A percentile compares a stretch with the other conserved stretches of the same genome.
phyloP scores from a whole-genome alignment of 2,329 filamentous ascomycete species.

The Hypocreales sp. region DNA sequence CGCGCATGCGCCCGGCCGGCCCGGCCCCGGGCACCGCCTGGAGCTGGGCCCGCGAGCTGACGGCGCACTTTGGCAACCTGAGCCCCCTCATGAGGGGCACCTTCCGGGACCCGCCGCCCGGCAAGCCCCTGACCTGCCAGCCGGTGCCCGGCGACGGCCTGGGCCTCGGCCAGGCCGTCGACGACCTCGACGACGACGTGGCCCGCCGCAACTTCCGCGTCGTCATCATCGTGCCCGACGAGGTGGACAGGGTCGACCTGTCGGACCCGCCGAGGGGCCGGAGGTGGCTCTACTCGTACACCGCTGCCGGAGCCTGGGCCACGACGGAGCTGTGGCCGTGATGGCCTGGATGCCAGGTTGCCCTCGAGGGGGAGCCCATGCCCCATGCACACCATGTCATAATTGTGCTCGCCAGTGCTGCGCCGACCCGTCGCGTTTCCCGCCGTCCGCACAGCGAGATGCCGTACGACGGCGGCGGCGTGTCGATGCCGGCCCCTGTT shows the following conservation, averaged over 20 bases:
- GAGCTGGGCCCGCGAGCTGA: slow-evolving; percentile 69
- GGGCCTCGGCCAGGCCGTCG: slow-evolving; percentile 47
- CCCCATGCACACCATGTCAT: too few species aligned
- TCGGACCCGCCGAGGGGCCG: slow-evolving; percentile 46
- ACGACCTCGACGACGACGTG: slow-evolving; percentile 52
- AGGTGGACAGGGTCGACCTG: slow-evolving; percentile 62
- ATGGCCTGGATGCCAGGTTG: slow-evolving; percentile 1
- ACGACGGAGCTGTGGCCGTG: slow-evolving; percentile 56
- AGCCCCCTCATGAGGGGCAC: slow-evolving; percentile 64
- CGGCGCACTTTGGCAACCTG: slow-evolving; percentile 80
- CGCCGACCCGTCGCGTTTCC: too few species aligned
- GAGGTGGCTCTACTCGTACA: slow-evolving; percentile 44
- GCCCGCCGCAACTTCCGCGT: slow-evolving; percentile 68
- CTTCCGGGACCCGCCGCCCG: slow-evolving; percentile 59
- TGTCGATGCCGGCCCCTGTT: too few species aligned
- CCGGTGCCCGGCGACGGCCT: slow-evolving; percentile 19
- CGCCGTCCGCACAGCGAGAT: too few species aligned
- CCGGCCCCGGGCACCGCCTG: slow-evolving; percentile 33
- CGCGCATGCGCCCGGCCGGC: slow-evolving; percentile 39
- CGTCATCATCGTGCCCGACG: slow-evolving; percentile 63
- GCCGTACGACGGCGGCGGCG: too few species aligned
- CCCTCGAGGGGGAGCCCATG: too few species aligned
- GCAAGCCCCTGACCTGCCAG: slow-evolving; percentile 38
- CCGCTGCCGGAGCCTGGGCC: slow-evolving; percentile 42
- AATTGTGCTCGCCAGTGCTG: too few species aligned